Evolutionary conservation across 2,329 filamentous ascomycete species (phyloP).

Genomic region (Penicillium sp.): DNA sequence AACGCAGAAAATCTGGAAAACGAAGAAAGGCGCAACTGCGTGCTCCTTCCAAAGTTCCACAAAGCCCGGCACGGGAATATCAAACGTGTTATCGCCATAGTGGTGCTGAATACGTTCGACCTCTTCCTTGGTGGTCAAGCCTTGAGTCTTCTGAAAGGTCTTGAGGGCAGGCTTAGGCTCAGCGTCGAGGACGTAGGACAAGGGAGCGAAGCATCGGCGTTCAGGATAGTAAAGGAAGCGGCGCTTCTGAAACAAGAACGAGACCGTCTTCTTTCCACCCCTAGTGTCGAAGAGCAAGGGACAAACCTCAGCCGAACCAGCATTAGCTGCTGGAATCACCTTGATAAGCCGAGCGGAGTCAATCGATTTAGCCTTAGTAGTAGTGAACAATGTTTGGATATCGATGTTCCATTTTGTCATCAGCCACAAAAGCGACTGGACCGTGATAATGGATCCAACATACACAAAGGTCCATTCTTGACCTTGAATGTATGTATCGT

Average conservation of each 20-base stretch:
- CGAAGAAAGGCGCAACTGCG: conserved; percentile 96
- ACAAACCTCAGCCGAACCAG: conserved; percentile 82
- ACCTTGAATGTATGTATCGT: conserved; percentile 80
- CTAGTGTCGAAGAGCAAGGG: conserved; percentile 64
- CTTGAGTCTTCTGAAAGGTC: conserved; percentile 69
- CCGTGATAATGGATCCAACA: conserved; percentile 74
- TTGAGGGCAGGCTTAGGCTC: conserved; percentile 73
- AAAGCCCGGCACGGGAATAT: conserved; percentile 94
- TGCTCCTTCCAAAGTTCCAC: conserved; percentile 95
- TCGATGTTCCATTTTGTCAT: conserved; percentile 97
- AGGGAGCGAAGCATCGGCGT: conserved; percentile 65
- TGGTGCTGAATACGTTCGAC: conserved; percentile 74
- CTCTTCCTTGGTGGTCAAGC: conserved; percentile 65
- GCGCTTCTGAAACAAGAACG: conserved; percentile 96
- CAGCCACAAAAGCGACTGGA: conserved; percentile 83
- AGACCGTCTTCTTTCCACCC: conserved; percentile 65
- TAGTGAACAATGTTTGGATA: conserved; percentile 70
- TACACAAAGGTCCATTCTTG: conserved; percentile 98
- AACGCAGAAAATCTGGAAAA: conserved; percentile 98
- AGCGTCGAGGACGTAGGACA: conserved; percentile 72
- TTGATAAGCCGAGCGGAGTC: conserved; percentile 78
- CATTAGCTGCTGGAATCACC: conserved; percentile 80
- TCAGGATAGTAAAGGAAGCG: conserved; percentile 76
- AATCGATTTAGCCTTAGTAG: conserved; percentile 60
- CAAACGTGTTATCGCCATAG: conserved; percentile 92